These are phyloP conservation scores for Lachnellula subtilissima DNA, from an alignment of 2,329 filamentous ascomycete genomes.

Conservation along the genomic window DNA sequence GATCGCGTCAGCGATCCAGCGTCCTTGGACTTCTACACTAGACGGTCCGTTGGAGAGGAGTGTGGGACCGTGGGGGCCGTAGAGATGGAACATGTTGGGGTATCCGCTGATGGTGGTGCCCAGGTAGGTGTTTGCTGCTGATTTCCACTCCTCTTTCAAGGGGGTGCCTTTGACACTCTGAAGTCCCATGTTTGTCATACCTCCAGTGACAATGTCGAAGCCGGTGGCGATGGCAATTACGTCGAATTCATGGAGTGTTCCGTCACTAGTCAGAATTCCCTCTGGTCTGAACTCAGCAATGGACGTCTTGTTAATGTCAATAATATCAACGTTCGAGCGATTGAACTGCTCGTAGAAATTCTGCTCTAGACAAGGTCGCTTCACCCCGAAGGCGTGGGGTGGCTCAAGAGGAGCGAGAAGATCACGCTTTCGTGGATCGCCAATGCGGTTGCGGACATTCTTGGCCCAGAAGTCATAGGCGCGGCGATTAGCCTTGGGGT, in stretches of 20 bases:
- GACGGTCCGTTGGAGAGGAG: slow-evolving; percentile 33
- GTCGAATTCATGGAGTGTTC: slow-evolving; percentile 28
- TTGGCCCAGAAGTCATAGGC: slow-evolving; percentile 46
- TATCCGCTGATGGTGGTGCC: slow-evolving; percentile 40
- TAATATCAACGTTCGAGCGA: slow-evolving; percentile 40
- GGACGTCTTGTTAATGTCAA: slow-evolving; percentile 36
- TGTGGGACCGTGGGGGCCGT: slow-evolving; percentile 34
- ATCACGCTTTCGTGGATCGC: slow-evolving; percentile 39
- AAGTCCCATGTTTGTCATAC: slow-evolving; percentile 31
- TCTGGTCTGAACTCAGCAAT: slow-evolving; percentile 37
- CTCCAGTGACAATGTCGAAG: slow-evolving; percentile 34
- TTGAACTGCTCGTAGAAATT: slow-evolving; percentile 47
- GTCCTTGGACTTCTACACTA: slow-evolving; percentile 36
- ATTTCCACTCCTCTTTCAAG: slow-evolving; percentile 32
- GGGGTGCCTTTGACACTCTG: slow-evolving; percentile 26
- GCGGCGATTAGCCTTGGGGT: slow-evolving; percentile 36
- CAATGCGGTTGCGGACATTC: slow-evolving; percentile 41
- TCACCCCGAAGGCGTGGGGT: slow-evolving; percentile 43
- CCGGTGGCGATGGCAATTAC: slow-evolving; percentile 35
- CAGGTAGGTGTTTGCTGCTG: slow-evolving; percentile 33
- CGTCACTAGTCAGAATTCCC: slow-evolving; percentile 33
- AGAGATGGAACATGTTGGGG: slow-evolving; percentile 45
- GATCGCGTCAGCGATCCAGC: slow-evolving; percentile 35
- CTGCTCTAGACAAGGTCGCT: slow-evolving; percentile 42
- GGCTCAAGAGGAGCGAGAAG: slow-evolving; percentile 43